These are phyloP conservation scores for Suzukiozyma palmioleophila DNA, from an alignment of 1,139 yeast genomes.

Conservation along the genomic window DNA sequence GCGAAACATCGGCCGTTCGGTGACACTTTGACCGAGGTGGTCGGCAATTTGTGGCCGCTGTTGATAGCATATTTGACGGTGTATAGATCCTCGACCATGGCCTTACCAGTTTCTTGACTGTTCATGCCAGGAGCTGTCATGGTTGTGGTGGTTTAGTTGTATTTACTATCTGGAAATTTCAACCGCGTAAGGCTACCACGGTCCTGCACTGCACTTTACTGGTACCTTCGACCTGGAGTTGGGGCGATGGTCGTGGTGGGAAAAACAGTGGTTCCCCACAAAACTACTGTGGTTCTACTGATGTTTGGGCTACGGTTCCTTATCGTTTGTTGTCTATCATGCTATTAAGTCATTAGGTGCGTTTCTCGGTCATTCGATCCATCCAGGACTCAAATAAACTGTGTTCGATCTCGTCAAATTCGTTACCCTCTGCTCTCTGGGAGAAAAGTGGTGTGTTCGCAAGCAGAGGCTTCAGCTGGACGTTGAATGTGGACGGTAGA, in stretches of 20 bases:
- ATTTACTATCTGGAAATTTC: no score
- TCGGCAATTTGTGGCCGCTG: conserved; percentile 6
- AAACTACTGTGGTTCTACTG: no score
- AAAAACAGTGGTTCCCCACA: no score
- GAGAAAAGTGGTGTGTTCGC: background rate
- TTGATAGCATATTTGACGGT: background rate
- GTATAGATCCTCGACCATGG: conserved; percentile 1
- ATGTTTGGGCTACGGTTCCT: no score
- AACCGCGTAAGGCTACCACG: no score
- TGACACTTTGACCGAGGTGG: conserved; percentile 54
- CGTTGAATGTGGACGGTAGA: conserved; percentile 30
- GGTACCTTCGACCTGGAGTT: no score
- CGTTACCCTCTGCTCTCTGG: conserved; percentile 7
- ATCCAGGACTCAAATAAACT: conserved; percentile 44
- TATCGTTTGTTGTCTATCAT: no score
- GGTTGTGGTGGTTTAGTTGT: no score
- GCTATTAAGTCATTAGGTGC: background rate
- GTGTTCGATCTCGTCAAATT: conserved; percentile 43
- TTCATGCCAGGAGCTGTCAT: no score
- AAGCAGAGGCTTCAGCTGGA: conserved; percentile 1
- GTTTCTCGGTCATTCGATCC: conserved; percentile 26
- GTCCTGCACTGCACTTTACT: no score
- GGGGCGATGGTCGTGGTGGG: no score
- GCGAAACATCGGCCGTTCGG: conserved; percentile 68
- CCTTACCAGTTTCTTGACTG: background rate